phyloP scores from a whole-genome alignment of 2,329 filamentous ascomycete species.

The Nemania sp. region DNA sequence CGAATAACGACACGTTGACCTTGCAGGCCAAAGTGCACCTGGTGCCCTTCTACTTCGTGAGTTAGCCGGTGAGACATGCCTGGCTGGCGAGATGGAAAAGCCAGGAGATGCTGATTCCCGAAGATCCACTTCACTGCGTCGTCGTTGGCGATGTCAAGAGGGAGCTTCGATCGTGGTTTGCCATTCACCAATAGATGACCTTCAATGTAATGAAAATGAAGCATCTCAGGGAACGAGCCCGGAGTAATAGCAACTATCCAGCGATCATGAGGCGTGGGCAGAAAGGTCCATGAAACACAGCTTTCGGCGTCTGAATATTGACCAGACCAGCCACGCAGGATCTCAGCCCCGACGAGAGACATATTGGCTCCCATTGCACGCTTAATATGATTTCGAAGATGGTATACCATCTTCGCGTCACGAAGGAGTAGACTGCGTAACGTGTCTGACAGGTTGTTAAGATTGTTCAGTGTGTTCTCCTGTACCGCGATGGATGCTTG shows the following conservation, averaged over 20 bases:
- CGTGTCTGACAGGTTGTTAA: conserved; percentile 49
- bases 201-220: conserved; percentile 53
- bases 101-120: conserved; percentile 55
- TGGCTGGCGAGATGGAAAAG: conserved; percentile 62
- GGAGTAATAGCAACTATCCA: conserved; percentile 42
- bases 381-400: conserved; percentile 53
- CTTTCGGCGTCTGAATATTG: conserved; percentile 34
- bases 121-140: conserved; percentile 62
- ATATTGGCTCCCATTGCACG: conserved; percentile 49
- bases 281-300: conserved; percentile 51
- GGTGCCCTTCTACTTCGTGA: conserved; percentile 50
- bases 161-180: conserved; percentile 59
- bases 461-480: conserved; percentile 58
- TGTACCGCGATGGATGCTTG: conserved; percentile 55
- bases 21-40: conserved; percentile 69
- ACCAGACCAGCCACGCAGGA: conserved; percentile 57
- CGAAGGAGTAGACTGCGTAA: conserved; percentile 57
- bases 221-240: conserved; percentile 34
- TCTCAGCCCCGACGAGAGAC: conserved; percentile 44
- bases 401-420: conserved; percentile 59
- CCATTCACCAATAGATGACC: conserved; percentile 55
- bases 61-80: conserved; percentile 64
- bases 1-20: conserved; percentile 58
- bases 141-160: conserved; percentile 61
- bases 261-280: conserved; percentile 39